Percentiles rank a stretch among this genome's conserved stretches.
These are phyloP conservation scores for Brassica napus DNA, from an alignment of 345 rosid species.

Conservation along the genomic window DNA sequence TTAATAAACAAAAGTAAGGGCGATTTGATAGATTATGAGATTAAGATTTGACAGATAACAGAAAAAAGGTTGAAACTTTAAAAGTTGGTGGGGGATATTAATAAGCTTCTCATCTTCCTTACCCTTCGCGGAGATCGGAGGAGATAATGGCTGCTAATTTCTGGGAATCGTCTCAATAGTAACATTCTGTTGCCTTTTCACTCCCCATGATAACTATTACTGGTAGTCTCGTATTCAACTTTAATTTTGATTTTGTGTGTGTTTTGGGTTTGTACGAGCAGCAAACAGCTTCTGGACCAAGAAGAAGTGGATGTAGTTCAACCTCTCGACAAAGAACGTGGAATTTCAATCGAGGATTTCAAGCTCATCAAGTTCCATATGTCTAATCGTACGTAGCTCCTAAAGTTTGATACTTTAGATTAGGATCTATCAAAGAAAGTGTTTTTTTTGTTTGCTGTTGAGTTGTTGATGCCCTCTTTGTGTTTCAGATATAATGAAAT, in stretches of 20 bases:
- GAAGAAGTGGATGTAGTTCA: constrained; percentile 76
- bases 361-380: constrained; percentile 86
- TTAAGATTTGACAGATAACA: constrained; percentile 19
- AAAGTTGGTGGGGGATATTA: background rate
- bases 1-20: background rate
- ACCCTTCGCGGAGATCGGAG: constrained; percentile 2
- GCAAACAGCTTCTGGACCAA: constrained; percentile 79
- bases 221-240: background rate
- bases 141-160: constrained; percentile 80
- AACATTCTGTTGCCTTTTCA: background rate
- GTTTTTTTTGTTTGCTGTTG: constrained; percentile 2
- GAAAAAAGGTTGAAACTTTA: background rate
- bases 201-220: background rate
- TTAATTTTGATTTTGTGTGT: background rate
- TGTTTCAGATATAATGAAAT: constrained; percentile 62
- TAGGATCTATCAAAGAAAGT: background rate
- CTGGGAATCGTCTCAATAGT: constrained; percentile 89
- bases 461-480: background rate
- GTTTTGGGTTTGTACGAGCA: constrained; percentile 27
- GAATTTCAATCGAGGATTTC: constrained; percentile 73
- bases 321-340: constrained; percentile 69
- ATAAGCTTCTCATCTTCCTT: background rate
- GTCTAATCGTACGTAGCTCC: constrained; percentile 58
- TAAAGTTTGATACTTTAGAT: background rate
- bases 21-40: constrained; percentile 6